Conservation (phyloP, 1,139 yeast genomes). For the Saccharomyces hybrid region DNA sequence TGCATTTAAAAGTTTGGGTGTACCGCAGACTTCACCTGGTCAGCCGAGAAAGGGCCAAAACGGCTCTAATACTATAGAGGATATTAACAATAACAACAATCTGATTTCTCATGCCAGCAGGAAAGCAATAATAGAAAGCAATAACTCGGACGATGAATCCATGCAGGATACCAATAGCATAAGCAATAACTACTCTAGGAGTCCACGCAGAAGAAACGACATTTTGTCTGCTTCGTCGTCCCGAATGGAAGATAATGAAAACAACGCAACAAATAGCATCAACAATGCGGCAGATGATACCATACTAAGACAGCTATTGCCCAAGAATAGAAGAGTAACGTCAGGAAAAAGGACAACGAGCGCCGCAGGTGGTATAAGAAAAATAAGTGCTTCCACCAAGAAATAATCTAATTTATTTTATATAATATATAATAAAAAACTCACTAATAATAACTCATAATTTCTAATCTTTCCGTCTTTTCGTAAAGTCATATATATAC, state of each 20-base stretch:
- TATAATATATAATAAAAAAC: neutral
- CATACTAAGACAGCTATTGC: constrained; percentile 25
- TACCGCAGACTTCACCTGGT: constrained; percentile 71
- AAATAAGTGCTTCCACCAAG: constrained; percentile 28
- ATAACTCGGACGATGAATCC: constrained; percentile 3
- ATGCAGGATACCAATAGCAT: constrained; percentile 7
- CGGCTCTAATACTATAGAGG: constrained; percentile 31
- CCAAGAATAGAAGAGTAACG: constrained; percentile 26
- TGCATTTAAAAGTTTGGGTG: constrained; percentile 42
- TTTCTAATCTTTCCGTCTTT: too few species aligned
- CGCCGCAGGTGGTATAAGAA: constrained; percentile 29
- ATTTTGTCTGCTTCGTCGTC: neutral
- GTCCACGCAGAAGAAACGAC: neutral
- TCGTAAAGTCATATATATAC: constrained; percentile 21
- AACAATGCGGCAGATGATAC: constrained; percentile 10
- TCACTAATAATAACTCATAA: constrained; percentile 1
- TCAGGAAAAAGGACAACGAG: constrained; percentile 30
- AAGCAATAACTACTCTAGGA: constrained; percentile 3
- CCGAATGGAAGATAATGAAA: constrained; percentile 2
- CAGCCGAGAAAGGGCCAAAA: constrained; percentile 70
- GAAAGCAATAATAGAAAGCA: constrained; percentile 1
- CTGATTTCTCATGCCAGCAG: neutral
- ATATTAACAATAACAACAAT: constrained; percentile 14
- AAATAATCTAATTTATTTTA: constrained; percentile 11
- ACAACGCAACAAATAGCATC: constrained; percentile 2